Conservation (phyloP, 2,329 filamentous ascomycete species). For the Diaporthe amygdali region DNA sequence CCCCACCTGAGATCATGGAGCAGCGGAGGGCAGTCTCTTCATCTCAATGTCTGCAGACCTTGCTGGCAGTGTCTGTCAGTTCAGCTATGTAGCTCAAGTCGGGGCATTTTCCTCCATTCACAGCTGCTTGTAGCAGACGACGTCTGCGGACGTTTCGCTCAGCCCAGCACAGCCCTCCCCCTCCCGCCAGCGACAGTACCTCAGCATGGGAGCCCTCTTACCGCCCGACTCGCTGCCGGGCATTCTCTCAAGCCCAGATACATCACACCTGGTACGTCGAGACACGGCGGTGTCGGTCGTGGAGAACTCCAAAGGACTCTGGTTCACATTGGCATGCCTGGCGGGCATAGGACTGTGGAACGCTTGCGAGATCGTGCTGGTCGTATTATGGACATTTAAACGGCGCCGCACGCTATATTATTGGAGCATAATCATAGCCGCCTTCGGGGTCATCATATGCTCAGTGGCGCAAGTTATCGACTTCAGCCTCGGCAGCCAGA, state of each 20-base stretch:
- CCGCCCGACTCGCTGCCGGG: neutral
- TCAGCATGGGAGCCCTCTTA: neutral
- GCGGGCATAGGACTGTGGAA: constrained; percentile 17
- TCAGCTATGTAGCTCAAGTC: neutral
- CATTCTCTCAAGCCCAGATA: neutral
- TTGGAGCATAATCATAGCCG: constrained; percentile 13
- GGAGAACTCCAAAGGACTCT: neutral
- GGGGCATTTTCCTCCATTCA: neutral
- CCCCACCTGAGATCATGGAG: neutral
- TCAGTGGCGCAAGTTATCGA: constrained; percentile 13
- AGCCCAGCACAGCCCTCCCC: neutral
- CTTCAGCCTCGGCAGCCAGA: neutral
- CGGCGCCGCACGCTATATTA: constrained; percentile 5
- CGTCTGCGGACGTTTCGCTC: neutral
- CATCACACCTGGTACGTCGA: neutral
- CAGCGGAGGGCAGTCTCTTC: neutral
- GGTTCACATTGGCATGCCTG: constrained; percentile 4
- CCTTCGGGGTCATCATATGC: constrained; percentile 9
- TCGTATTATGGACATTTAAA: constrained; percentile 15
- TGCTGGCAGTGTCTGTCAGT: neutral
- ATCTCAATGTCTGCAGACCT: neutral
- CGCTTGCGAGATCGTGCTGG: constrained; percentile 14
- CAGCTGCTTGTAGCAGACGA: neutral
- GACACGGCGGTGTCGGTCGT: neutral
- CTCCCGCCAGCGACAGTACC: neutral